Evolutionary conservation across 768 basidiomycete genomes (phyloP), one percentile per base, ranked within the genome.

Genomic region (Hemileccinum rubropunctum): DNA sequence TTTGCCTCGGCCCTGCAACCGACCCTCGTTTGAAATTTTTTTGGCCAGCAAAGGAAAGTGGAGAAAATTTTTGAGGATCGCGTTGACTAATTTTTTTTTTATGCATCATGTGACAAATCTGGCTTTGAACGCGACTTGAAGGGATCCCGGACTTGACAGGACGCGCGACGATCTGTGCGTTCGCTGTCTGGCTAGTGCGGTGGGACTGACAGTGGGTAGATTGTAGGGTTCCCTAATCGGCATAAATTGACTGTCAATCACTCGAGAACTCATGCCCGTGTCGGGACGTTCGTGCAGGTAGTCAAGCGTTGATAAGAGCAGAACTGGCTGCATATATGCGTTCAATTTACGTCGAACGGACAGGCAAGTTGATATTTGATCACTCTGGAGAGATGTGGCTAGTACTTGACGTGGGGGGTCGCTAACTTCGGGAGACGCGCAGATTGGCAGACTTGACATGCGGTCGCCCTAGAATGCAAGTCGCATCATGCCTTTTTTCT

Each of bases 401-500:
- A 18, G 45, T 33, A 32, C 45, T 35, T 36, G 45, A 46, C 18
- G 33, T n/a, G 11, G 57, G n/a, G 39, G 37, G 23, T 42, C 23
- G 27, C n/a, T 36, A 21, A 32, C 36, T 12, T 23, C 27, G 42
- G 21, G 26, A 38, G 30, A 53, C 46, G 21, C 48, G 42, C 50
- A 34, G 37, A 32, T 44, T n/a, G n/a, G 40, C 50, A 36, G 37
- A 28, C 47, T 23, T 11, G 45, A 57, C 62, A 63, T 64, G 62
- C 41, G 62, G 62, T 50, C 3, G 55, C 62, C 62, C 62, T 46
- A 65, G 52, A 65, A 56, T 40, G 32, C 51, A 40, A 36, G 15
- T 51, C 47, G 34, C 27, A 30, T 47, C 33, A 44, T 44, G 51
- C 41, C 21, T 51, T 42, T 28, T n/a, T 27, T 30, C 27, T 23